phyloP scores from a whole-genome alignment of 768 basidiomycete genomes.

The Amanita subjunquillea region DNA sequence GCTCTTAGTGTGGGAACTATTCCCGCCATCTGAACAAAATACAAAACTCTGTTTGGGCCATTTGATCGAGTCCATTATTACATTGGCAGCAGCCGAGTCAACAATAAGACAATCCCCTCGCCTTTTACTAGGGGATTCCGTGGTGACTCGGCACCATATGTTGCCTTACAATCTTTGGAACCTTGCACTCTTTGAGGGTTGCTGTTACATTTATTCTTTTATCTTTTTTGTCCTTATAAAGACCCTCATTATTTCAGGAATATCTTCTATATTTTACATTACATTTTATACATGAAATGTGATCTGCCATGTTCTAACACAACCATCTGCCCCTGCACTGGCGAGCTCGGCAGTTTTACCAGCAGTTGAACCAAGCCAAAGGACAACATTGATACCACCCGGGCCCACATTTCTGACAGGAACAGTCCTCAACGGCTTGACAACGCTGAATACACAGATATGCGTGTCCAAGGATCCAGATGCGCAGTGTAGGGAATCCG shows the following conservation, averaged over 20 bases:
- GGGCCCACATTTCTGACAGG: slow-evolving; percentile 80
- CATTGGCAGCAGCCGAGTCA: slow-evolving; percentile 9
- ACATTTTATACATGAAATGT: slow-evolving; percentile 26
- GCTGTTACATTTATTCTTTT: background rate
- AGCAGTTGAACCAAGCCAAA: slow-evolving; percentile 45
- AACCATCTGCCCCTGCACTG: slow-evolving; percentile 75
- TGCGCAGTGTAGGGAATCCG: slow-evolving; percentile 66
- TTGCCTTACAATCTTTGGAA: slow-evolving; percentile 12
- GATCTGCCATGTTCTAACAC: slow-evolving; percentile 65
- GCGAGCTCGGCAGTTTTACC: slow-evolving; percentile 44
- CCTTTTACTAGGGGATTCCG: slow-evolving; percentile 14
- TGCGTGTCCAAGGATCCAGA: slow-evolving; percentile 92
- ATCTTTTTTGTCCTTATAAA: background rate
- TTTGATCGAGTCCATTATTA: background rate
- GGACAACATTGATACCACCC: slow-evolving; percentile 73
- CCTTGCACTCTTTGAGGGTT: slow-evolving; percentile 1
- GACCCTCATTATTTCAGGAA: background rate
- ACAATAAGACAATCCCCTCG: slow-evolving; percentile 13
- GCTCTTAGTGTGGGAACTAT: background rate
- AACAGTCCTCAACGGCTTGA: slow-evolving; percentile 60
- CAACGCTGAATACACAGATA: slow-evolving; percentile 80
- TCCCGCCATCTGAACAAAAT: slow-evolving; percentile 5
- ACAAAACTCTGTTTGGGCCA: background rate
- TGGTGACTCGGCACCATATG: slow-evolving; percentile 10
- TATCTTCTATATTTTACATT: background rate